Base-by-base conservation (phyloP, 768 basidiomycete genomes). In the Crucibulum laeve region DNA sequence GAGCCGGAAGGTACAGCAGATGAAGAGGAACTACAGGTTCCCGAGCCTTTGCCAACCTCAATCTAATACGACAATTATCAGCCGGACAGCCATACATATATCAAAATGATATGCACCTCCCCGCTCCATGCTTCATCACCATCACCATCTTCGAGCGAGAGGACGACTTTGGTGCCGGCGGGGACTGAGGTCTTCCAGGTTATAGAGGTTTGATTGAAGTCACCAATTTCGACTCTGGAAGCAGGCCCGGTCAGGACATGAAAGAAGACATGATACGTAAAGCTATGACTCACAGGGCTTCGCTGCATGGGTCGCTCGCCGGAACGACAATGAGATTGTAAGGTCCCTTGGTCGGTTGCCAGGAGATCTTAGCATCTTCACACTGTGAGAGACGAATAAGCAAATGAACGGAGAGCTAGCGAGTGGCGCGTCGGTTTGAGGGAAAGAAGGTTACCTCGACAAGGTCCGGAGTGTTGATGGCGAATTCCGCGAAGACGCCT, bases 41-140 rank as follows among this genome's bases (percentile, higher is more conserved):
- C 64, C 51, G 54, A 51, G 53, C 71, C 66, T 34, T 53, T 47
- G 19, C 44, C 55, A 45, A 77, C 60, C 36, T 64, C 68, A 46
- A 73, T 61, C 73, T 77, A 47, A 41, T 46, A 13, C 42, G 7
- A 13, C 23, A 32, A 36, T 24, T 25, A 7, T 19, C 25, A 19
- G n/a, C 47, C 45, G 24, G 14, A 33, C 34, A 40, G 45, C 58
- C 50, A 15, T 13, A 25, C 11, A 37, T 33, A 35, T 11, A 50
- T 44, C 14, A 21, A 17, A 21, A 42, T 13, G 35, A 47, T 14
- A 70, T 79, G 56, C 47, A 87, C 87, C 8, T 50, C 53, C 25
- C 65, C 69, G 50, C 77, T 80, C 87, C 87, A 91, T 3, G 75
- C 85, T 52, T 88, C 84, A 3, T 81, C 56, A 22, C 67, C 76